phyloP scores from a whole-genome alignment of 2,329 filamentous ascomycete genomes.

The Neopestalotiopsis clavispora region DNA sequence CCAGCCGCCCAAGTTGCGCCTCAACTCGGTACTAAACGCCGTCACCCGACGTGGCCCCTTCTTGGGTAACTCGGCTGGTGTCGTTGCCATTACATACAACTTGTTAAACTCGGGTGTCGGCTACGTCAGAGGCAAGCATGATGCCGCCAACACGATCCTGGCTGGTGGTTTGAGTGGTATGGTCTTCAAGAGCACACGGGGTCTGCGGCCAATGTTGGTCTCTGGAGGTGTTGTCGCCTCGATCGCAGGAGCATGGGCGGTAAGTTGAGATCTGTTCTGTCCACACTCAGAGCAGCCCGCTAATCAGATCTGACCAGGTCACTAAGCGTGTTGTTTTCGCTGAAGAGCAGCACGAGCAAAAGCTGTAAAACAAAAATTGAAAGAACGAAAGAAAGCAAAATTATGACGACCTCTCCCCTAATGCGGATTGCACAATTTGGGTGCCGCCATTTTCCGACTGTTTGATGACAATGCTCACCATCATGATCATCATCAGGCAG shows the following conservation, averaged over 20 bases:
- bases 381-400: slow-evolving; percentile 1
- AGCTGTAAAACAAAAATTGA: slow-evolving; percentile 1
- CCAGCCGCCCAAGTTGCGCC: slow-evolving; percentile 83
- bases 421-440: background rate
- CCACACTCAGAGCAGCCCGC: background rate
- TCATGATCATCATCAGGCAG: slow-evolving; percentile 11
- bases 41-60: slow-evolving; percentile 93
- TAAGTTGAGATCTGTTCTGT: slow-evolving; percentile 55
- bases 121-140: slow-evolving; percentile 81
- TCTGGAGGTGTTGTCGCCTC: slow-evolving; percentile 88
- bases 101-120: slow-evolving; percentile 86
- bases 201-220: slow-evolving; percentile 90
- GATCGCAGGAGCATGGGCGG: slow-evolving; percentile 87
- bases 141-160: slow-evolving; percentile 84
- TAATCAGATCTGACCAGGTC: slow-evolving; percentile 33
- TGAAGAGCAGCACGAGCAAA: slow-evolving; percentile 14
- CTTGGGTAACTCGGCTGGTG: slow-evolving; percentile 92
- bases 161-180: slow-evolving; percentile 90
- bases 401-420: background rate
- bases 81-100: slow-evolving; percentile 96
- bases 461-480: background rate
- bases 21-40: slow-evolving; percentile 95
- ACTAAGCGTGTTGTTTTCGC: slow-evolving; percentile 26
- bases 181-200: slow-evolving; percentile 95
- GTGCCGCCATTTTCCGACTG: slow-evolving; percentile 3